Evolutionary conservation across 2,329 filamentous ascomycete genomes (phyloP).

Genomic region (Tolypocladium tundrense): DNA sequence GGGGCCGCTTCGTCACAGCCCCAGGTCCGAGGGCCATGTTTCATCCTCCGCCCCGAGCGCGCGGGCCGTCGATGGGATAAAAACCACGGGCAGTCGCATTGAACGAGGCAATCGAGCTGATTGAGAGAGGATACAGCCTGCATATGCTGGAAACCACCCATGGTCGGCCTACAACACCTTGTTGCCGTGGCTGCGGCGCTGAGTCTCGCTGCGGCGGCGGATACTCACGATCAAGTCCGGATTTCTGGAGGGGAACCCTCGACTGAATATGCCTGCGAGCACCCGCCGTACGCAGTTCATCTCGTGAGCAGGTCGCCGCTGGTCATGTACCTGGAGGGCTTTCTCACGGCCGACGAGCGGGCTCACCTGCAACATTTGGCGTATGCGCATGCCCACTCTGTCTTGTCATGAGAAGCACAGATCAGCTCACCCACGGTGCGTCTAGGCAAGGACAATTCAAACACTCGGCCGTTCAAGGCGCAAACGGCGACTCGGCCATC

Average conservation of each 20-base stretch:
- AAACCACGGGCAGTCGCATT: background rate
- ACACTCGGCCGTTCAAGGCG: slow-evolving; percentile 30
- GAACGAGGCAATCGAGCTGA: too few relatives aligned
- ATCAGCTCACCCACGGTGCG: background rate
- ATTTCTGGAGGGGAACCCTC: background rate
- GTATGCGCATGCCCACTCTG: slow-evolving; percentile 13
- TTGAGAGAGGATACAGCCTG: background rate
- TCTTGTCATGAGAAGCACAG: background rate
- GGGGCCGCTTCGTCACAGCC: background rate
- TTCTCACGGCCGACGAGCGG: slow-evolving; percentile 31
- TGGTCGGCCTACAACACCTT: slow-evolving; percentile 1
- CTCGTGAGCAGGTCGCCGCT: slow-evolving; percentile 37
- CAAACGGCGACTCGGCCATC: slow-evolving; percentile 19
- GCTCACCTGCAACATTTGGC: slow-evolving; percentile 31
- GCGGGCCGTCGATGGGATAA: background rate
- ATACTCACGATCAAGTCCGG: background rate
- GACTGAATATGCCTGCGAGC: slow-evolving; percentile 11
- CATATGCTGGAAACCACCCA: background rate
- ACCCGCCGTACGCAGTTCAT: slow-evolving; percentile 29
- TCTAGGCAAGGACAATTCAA: slow-evolving; percentile 31
- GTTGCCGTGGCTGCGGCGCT: background rate
- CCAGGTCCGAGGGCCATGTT: background rate
- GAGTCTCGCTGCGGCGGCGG: background rate
- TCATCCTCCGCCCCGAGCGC: background rate
- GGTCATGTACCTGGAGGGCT: slow-evolving; percentile 38